These are phyloP conservation scores for Protea cynaroides DNA, from an alignment of 164 flowering plant genomes.

Conservation along the genomic window DNA sequence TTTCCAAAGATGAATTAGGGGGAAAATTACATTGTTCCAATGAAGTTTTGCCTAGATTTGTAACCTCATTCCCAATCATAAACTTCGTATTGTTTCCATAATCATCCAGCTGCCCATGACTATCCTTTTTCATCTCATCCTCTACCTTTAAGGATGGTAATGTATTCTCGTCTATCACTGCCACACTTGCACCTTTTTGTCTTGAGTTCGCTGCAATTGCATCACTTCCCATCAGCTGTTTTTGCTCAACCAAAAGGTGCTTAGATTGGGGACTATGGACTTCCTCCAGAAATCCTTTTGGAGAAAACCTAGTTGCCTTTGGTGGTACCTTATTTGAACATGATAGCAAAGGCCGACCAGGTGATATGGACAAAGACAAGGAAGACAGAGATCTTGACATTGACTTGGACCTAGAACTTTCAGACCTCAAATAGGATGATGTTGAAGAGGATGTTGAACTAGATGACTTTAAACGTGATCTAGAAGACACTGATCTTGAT, in stretches of 20 bases:
- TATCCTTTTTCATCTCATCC: constrained; percentile 11
- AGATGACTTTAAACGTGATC: constrained; percentile 24
- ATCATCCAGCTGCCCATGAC: constrained; percentile 5
- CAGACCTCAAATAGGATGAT: constrained; percentile 18
- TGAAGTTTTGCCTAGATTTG: constrained; percentile 7
- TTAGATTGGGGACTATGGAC: constrained; percentile 11
- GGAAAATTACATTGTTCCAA: constrained; percentile 9
- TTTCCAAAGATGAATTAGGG: constrained; percentile 12
- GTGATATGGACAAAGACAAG: constrained; percentile 26
- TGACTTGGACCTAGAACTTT: constrained; percentile 23
- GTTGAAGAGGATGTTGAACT: constrained; percentile 21
- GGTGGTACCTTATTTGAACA: constrained; percentile 22
- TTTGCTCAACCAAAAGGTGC: constrained; percentile 16
- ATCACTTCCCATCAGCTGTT: constrained; percentile 3
- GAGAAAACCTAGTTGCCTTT: constrained; percentile 6
- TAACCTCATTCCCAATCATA: constrained; percentile 4
- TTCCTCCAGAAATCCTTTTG: constrained; percentile 13
- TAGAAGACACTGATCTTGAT: constrained; percentile 21
- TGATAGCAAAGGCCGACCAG: constrained; percentile 17
- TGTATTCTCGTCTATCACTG: constrained; percentile 8
- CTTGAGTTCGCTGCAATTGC: constrained; percentile 10
- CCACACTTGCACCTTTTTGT: constrained; percentile 3
- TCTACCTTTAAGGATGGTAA: constrained; percentile 8
- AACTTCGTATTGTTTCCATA: background rate
- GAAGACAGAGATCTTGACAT: constrained; percentile 21